Evolutionary conservation across 78 protist genomes (phyloP), one percentile per base, ranked within the genome.

Genomic region (Isochrysis galbana): DNA sequence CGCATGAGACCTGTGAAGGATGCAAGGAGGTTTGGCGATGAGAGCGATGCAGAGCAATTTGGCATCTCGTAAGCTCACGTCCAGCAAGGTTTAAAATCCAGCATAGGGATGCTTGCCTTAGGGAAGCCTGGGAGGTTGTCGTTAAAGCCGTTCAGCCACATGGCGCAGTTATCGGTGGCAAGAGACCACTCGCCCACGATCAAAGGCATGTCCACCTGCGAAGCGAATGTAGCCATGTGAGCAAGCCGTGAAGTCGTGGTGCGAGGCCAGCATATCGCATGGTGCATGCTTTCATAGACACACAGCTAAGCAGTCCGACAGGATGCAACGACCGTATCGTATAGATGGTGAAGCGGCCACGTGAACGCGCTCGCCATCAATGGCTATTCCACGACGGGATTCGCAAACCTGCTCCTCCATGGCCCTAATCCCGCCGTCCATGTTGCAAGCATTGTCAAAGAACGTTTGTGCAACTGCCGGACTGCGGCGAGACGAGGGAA

Each of bases 141-240:
- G 86, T 77, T 36, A 46, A 77, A 41, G 48, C 86, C 86, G 86
- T 77, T 77, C 38, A 77, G 86, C 86, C 86, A 77, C 86, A 77
- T 77, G 47, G 34, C 29, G 86, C 86, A 77, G 46, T 41, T 77
- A 46, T 77, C 86, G 34, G 47, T 77, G 39, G 86, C 86, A 2
- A 77, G 86, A 2, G 47, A 41, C 47, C 46, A 77, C 86, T 77
- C 86, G 86, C 86, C 86, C 25, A 41, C 47, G 86, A 77, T 39
- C 19, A 77, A 0, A 2, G 86, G 86, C 86, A 77, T 72, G 42
- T 25, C 44, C 29, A 2, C 45, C 25, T 36, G 26, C 72, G 67
- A n/a, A n/a, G n/a, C n/a, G n/a, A n/a, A n/a, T n/a, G n/a, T n/a
- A n/a, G n/a, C n/a, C n/a, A n/a, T n/a, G n/a, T n/a, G n/a, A n/a